A percentile compares a stretch with the other conserved stretches of the same genome.
phyloP scores from a whole-genome alignment of 225 moss, liverwort and hornwort genomes.

The Physcomitrium patens region DNA sequence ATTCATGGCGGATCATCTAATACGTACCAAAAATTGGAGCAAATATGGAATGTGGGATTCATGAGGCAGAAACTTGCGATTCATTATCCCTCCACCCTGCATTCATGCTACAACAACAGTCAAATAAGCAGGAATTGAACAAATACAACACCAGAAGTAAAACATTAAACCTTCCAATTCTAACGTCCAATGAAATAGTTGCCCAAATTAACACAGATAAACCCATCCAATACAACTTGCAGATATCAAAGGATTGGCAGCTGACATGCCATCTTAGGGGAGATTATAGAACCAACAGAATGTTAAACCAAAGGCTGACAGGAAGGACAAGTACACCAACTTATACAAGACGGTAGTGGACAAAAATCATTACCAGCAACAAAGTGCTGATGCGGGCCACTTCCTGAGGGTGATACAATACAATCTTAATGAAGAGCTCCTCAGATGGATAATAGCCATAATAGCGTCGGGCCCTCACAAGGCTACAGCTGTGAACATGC shows the following conservation, averaged over 20 bases:
- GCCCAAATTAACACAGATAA: conserved; percentile 1
- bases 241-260: not conserved
- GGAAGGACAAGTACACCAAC: not conserved
- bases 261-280: not conserved
- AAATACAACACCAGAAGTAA: conserved; percentile 7
- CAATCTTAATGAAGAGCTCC: conserved; percentile 93
- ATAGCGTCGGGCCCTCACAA: conserved; percentile 82
- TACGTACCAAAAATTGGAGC: conserved; percentile 88
- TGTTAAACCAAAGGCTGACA: not conserved
- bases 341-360: not conserved
- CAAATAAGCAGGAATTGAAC: conserved; percentile 23
- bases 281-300: not conserved
- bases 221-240: conserved; percentile 6
- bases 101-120: conserved; percentile 36
- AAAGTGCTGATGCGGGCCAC: conserved; percentile 79
- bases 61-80: conserved; percentile 94
- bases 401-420: conserved; percentile 96
- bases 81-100: conserved; percentile 97
- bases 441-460: conserved; percentile 90
- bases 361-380: conserved; percentile 67
- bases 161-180: conserved; percentile 7
- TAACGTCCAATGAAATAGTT: not conserved
- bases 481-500: conserved; percentile 95
- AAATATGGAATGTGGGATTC: conserved; percentile 94
- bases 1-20: conserved; percentile 5